These are phyloP conservation scores for Rhizopus sp. DNA, from an alignment of 371 early-diverging fungal species.

Conservation along the genomic window DNA sequence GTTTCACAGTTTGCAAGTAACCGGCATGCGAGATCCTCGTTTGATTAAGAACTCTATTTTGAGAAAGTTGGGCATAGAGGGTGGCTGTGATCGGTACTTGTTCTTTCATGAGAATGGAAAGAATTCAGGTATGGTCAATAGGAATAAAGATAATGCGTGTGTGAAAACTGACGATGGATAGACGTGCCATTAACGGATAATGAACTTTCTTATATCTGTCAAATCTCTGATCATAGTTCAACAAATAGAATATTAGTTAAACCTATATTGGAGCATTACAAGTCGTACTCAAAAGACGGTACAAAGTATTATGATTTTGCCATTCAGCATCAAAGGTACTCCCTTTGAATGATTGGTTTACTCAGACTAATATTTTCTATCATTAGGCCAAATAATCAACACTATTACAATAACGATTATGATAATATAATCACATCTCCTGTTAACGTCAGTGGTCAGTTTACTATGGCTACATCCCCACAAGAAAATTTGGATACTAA, in stretches of 20 bases:
- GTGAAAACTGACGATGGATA: constrained; percentile 3
- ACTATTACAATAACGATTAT: constrained; percentile 10
- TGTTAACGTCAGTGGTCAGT: constrained; percentile 5
- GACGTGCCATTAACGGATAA: constrained; percentile 39
- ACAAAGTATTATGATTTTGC: constrained; percentile 28
- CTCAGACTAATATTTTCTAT: background rate
- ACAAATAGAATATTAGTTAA: constrained; percentile 45
- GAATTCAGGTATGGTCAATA: constrained; percentile 28
- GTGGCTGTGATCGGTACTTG: constrained; percentile 27
- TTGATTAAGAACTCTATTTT: constrained; percentile 41
- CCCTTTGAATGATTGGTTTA: constrained; percentile 7
- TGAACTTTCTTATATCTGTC: constrained; percentile 43
- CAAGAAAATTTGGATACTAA: constrained; percentile 12
- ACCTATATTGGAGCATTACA: constrained; percentile 25
- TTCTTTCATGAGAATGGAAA: constrained; percentile 52
- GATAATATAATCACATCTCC: constrained; percentile 8
- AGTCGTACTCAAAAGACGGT: constrained; percentile 27
- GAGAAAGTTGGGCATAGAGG: constrained; percentile 42
- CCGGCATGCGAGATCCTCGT: constrained; percentile 40
- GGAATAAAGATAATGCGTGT: background rate
- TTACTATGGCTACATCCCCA: constrained; percentile 9
- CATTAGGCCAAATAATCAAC: constrained; percentile 1
- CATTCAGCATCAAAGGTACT: constrained; percentile 9
- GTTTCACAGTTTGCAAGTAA: constrained; percentile 45
- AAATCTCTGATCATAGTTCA: constrained; percentile 41